phyloP scores from a whole-genome alignment of 805 yeast species.

The Ogataea pini region DNA sequence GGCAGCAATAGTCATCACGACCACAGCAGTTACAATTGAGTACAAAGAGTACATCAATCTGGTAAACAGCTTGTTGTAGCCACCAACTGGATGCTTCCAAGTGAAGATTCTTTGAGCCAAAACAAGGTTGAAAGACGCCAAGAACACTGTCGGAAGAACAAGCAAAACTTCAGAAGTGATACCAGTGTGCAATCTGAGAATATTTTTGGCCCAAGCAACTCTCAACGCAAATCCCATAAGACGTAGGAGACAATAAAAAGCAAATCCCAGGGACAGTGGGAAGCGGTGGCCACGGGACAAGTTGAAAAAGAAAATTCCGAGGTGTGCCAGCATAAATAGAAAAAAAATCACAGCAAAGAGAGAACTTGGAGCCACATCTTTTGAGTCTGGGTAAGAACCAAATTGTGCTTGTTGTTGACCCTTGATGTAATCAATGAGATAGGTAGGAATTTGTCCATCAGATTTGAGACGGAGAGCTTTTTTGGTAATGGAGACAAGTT shows the following conservation, averaged over 20 bases:
- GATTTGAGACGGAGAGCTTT: conserved; percentile 19
- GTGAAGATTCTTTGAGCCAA: conserved; percentile 74
- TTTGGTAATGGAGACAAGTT: conserved; percentile 37
- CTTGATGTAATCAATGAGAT: conserved; percentile 39
- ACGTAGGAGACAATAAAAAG: conserved; percentile 53
- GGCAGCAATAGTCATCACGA: conserved; percentile 69
- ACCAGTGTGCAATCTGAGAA: conserved; percentile 48
- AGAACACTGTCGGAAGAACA: conserved; percentile 56
- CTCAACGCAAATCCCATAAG: conserved; percentile 61
- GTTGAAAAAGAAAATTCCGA: conserved; percentile 49
- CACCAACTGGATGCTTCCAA: conserved; percentile 76
- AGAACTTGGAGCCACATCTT: conserved; percentile 62
- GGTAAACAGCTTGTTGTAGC: conserved; percentile 54
- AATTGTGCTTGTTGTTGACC: conserved; percentile 51
- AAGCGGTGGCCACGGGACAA: conserved; percentile 59
- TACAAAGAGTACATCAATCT: conserved; percentile 50
- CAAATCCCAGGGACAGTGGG: conserved; percentile 53
- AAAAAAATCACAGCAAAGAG: conserved; percentile 56
- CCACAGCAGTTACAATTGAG: conserved; percentile 53
- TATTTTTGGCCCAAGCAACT: conserved; percentile 57
- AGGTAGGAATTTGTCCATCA: conserved; percentile 39
- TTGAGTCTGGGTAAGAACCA: conserved; percentile 59
- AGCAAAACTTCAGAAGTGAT: conserved; percentile 57
- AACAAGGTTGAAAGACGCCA: conserved; percentile 61
- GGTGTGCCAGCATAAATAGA: conserved; percentile 49